phyloP scores from a whole-genome alignment of 129 eudicot species.

The Lonicera japonica region DNA sequence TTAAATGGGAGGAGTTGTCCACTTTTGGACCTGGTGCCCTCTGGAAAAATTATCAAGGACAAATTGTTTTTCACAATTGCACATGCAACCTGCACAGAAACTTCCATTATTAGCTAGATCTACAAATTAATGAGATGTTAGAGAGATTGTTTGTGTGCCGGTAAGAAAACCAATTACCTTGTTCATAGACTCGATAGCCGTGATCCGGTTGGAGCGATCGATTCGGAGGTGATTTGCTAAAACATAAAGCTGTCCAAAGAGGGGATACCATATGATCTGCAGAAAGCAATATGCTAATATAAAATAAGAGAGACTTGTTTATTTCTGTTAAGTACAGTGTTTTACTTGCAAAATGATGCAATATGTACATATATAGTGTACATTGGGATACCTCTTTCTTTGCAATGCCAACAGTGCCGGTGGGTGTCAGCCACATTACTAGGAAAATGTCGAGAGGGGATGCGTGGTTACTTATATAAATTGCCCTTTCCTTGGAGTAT shows the following conservation, averaged over 20 bases:
- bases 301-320: not conserved
- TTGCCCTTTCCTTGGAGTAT: slow-evolving; percentile 16
- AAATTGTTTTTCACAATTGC: slow-evolving; percentile 19
- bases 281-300: no score
- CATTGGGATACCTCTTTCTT: slow-evolving; percentile 13
- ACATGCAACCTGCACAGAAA: slow-evolving; percentile 16
- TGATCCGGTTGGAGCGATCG: slow-evolving; percentile 20
- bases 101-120: not conserved
- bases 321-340: not conserved
- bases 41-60: slow-evolving; percentile 27
- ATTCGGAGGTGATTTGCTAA: slow-evolving; percentile 30
- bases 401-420: slow-evolving; percentile 25
- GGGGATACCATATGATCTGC: slow-evolving; percentile 31
- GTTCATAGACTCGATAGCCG: slow-evolving; percentile 28
- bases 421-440: slow-evolving; percentile 33
- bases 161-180: not conserved
- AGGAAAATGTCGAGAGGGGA: slow-evolving; percentile 27
- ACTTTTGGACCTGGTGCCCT: slow-evolving; percentile 23
- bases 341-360: not conserved
- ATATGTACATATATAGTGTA: not conserved
- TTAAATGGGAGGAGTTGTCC: slow-evolving; percentile 27
- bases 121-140: not conserved
- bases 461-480: slow-evolving; percentile 29
- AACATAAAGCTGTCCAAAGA: slow-evolving; percentile 29
- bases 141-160: not conserved